Base-by-base conservation (phyloP, 768 basidiomycete genomes). In the Mycena sanguinolenta region DNA sequence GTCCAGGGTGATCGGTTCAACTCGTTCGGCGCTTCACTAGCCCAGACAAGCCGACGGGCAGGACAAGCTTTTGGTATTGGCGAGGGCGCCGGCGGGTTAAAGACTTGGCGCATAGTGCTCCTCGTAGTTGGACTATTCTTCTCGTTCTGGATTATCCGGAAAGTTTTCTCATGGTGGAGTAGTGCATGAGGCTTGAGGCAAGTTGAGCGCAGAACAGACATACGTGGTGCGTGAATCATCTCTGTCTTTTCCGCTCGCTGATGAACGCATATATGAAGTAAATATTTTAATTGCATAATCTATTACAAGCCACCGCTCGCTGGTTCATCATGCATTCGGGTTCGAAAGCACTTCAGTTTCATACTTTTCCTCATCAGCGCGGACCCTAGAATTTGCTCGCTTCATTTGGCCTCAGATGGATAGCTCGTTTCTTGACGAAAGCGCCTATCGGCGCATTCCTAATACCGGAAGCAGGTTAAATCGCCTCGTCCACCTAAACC, bases 51-150 rank as follows among this genome's bases (percentile, higher is more conserved):
- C 9, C 86, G 88, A 65, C 88, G 91, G 63, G 92, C 91, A 16
- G 88, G 87, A 19, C 89, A 92, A 65, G 92, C 91, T 1, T 95
- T 95, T 73, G 94, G 94, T 23, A 84, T 91, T 58, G 70, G 70
- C 19, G 60, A 71, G n/a, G 88, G 88, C 7, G 81, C 87, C 34
- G 90, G 92, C 1, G 87, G 91, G 16, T 82, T 93, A 49, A 91
- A 89, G 78, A 90, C 91, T 49, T 91, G 88, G 82, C 85, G 92
- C 34, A 87, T 93, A 50, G 92, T 91, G 16, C 79, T 89, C 65
- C 86, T 89, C 54, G 83, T 91, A 36, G 88, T 91, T 17, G 83
- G 78, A 0, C 78, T 84, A 2, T 87, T 93, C 73, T 66, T 94
- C 49, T 74, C 79, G 0, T 78, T 93, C 25, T 92, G 90, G 90